Evolutionary conservation across 805 yeast species (phyloP).

Genomic region (Cephaloascus fragrans): DNA sequence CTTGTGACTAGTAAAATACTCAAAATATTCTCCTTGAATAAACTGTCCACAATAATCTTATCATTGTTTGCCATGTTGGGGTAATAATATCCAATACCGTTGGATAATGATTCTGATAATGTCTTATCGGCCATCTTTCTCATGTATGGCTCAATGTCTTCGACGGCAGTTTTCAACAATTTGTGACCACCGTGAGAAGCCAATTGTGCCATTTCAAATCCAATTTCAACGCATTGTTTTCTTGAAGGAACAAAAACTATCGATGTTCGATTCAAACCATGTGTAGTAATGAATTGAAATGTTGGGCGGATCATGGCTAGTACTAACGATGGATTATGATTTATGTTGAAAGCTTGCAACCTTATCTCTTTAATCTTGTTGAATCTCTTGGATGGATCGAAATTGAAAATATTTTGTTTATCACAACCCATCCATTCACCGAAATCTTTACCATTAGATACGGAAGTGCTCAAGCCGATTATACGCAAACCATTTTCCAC

Average conservation of each 20-base stretch:
- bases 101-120: slow-evolving; percentile 29
- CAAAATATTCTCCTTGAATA: slow-evolving; percentile 42
- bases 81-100: slow-evolving; percentile 61
- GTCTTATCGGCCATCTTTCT: slow-evolving; percentile 35
- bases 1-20: slow-evolving; percentile 51
- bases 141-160: slow-evolving; percentile 28
- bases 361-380: slow-evolving; percentile 48
- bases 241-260: slow-evolving; percentile 52
- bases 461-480: slow-evolving; percentile 59
- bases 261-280: slow-evolving; percentile 19
- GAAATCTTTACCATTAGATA: slow-evolving; percentile 68
- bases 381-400: slow-evolving; percentile 51
- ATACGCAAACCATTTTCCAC: slow-evolving; percentile 49
- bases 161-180: slow-evolving; percentile 29
- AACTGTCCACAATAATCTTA: slow-evolving; percentile 38
- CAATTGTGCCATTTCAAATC: slow-evolving; percentile 29
- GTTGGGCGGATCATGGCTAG: slow-evolving; percentile 41
- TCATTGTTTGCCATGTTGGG: slow-evolving; percentile 50
- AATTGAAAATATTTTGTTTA: slow-evolving; percentile 55
- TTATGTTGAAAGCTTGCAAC: slow-evolving; percentile 35
- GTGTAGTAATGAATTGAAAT: slow-evolving; percentile 26
- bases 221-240: slow-evolving; percentile 43
- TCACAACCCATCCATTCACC: slow-evolving; percentile 81
- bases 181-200: slow-evolving; percentile 24
- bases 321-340: slow-evolving; percentile 44